phyloP scores from a whole-genome alignment of 495 filamentous ascomycete species.

The Aspergillus leporis region DNA sequence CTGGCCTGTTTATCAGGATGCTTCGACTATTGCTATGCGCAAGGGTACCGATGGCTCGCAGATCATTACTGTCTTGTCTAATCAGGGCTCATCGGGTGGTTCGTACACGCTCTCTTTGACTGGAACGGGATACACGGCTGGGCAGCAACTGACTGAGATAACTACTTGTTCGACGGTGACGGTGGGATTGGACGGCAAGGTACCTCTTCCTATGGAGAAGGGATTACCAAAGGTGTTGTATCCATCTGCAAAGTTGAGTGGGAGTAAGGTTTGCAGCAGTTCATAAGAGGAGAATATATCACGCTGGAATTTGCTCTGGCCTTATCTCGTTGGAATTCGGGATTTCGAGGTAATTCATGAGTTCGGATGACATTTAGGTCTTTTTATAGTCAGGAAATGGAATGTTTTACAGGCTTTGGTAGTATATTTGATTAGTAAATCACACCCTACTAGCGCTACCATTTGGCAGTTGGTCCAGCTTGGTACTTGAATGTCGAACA shows the following conservation, averaged over 20 bases:
- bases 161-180: slow-evolving; percentile 43
- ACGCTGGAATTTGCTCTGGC: too few relatives aligned
- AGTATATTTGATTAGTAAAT: too few relatives aligned
- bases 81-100: slow-evolving; percentile 49
- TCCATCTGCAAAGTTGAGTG: slow-evolving; percentile 11
- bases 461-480: too few relatives aligned
- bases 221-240: slow-evolving; percentile 35
- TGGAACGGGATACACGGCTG: slow-evolving; percentile 39
- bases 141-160: slow-evolving; percentile 42
- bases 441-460: too few relatives aligned
- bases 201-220: slow-evolving; percentile 36
- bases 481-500: too few relatives aligned
- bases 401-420: too few relatives aligned
- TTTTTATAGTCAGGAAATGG: too few relatives aligned
- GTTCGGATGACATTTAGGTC: too few relatives aligned
- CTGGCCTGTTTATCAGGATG: slow-evolving; percentile 56
- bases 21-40: slow-evolving; percentile 59
- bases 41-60: slow-evolving; percentile 59
- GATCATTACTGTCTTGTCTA: slow-evolving; percentile 62
- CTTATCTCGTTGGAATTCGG: not conserved
- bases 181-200: slow-evolving; percentile 32
- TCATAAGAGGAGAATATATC: not conserved
- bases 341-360: too few relatives aligned
- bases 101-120: slow-evolving; percentile 48
- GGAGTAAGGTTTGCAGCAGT: slow-evolving; percentile 11